Evolutionary conservation across 345 rosid species (phyloP).

Genomic region (Erysimum cheiranthoides): DNA sequence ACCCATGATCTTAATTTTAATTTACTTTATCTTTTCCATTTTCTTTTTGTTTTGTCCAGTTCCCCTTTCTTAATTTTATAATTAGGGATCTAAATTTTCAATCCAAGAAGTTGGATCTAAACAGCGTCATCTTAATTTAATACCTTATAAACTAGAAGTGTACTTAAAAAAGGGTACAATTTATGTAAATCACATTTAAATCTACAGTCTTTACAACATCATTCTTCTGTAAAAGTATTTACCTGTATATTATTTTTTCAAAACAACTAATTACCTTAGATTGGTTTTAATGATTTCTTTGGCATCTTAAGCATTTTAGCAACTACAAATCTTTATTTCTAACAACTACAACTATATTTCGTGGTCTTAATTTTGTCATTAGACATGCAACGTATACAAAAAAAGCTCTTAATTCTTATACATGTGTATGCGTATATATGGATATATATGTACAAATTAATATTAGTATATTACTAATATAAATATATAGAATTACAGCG

Average conservation of each 20-base stretch:
- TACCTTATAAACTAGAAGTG: background rate
- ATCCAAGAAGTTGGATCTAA: constrained; percentile 22
- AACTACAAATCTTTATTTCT: background rate
- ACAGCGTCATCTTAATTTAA: constrained; percentile 5
- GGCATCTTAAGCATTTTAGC: background rate
- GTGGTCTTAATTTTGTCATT: background rate
- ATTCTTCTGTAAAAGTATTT: too few species aligned
- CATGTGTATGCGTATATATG: background rate
- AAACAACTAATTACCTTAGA: background rate
- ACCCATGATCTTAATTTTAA: constrained; percentile 45
- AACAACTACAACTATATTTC: background rate
- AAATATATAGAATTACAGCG: constrained; percentile 22
- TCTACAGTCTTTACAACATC: background rate
- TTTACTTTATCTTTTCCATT: constrained; percentile 10
- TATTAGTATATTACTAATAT: background rate
- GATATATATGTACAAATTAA: background rate
- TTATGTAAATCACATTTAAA: constrained; percentile 2
- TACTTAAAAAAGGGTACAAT: background rate
- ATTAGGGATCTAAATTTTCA: background rate
- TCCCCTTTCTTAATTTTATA: constrained; percentile 19
- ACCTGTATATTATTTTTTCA: background rate
- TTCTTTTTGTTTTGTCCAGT: constrained; percentile 33
- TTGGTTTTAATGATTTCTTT: background rate
- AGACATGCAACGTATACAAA: background rate
- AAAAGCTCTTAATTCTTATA: background rate